A percentile compares a stretch with the other conserved stretches of the same genome.
Evolutionary conservation across 495 filamentous ascomycete species (phyloP).

Genomic region (Cladorrhinum samala): DNA sequence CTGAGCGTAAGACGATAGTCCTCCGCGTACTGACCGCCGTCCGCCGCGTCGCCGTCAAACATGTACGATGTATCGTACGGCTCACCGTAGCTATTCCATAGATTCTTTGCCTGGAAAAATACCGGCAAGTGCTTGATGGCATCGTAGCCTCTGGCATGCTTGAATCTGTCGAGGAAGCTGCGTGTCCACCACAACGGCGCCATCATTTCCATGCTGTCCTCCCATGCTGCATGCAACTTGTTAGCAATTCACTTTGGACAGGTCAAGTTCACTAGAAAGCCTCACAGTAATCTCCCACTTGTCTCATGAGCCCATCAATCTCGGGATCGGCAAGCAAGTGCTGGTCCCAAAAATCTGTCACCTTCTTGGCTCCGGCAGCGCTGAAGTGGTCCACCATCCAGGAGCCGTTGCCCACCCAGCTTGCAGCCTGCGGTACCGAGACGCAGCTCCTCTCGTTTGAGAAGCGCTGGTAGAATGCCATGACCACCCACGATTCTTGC

Average conservation of each 20-base stretch:
- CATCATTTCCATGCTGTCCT: conserved; percentile 44
- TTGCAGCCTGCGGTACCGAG: conserved; percentile 16
- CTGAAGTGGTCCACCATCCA: conserved; percentile 47
- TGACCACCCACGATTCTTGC: conserved; percentile 26
- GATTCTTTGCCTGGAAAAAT: conserved; percentile 30
- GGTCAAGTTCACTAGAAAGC: too few relatives aligned
- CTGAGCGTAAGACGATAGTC: conserved; percentile 21
- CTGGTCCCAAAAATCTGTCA: conserved; percentile 42
- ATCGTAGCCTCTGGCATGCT: conserved; percentile 20
- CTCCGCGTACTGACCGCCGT: conserved; percentile 19
- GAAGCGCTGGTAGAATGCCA: conserved; percentile 37
- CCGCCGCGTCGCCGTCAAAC: conserved; percentile 18
- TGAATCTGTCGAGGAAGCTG: conserved; percentile 21
- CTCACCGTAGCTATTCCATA: conserved; percentile 23
- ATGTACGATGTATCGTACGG: conserved; percentile 15
- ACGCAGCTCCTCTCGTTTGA: conserved; percentile 18
- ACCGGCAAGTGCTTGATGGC: conserved; percentile 33
- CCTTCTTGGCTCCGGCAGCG: conserved; percentile 34
- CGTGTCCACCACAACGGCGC: conserved; percentile 40
- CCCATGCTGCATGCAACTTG: too few relatives aligned
- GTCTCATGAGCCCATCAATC: conserved; percentile 25
- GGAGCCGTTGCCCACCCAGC: conserved; percentile 41
- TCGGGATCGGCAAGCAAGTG: conserved; percentile 33
- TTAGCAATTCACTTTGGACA: too few relatives aligned
- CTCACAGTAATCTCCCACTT: conserved; percentile 42